phyloP scores from a whole-genome alignment of 208 protist genomes.

The Leishmania amazonensis region DNA sequence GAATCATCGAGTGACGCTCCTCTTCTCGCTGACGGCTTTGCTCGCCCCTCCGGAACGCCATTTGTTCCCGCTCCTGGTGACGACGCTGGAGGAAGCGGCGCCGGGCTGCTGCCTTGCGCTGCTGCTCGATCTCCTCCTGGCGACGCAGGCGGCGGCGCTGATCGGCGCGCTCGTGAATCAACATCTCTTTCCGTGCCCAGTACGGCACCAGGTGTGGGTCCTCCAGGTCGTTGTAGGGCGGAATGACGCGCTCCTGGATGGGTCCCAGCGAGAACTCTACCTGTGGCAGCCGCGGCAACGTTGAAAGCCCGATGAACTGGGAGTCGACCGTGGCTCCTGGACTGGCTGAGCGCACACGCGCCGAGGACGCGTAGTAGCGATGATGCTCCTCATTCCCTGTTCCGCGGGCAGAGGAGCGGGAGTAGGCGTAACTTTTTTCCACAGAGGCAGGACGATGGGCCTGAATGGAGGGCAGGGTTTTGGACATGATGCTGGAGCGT shows the following conservation, averaged over 20 bases:
- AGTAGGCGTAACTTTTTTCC: constrained; percentile 28
- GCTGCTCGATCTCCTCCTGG: constrained; percentile 46
- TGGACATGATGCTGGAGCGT: constrained; percentile 36
- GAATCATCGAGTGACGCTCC: constrained; percentile 1
- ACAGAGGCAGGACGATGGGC: constrained; percentile 9
- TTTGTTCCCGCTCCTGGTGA: constrained; percentile 58
- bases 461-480: constrained; percentile 45
- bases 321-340: constrained; percentile 7
- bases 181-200: constrained; percentile 72
- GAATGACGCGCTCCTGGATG: constrained; percentile 62
- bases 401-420: constrained; percentile 4
- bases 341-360: constrained; percentile 5
- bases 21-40: constrained; percentile 35
- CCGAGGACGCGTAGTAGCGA: constrained; percentile 19
- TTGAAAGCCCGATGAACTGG: constrained; percentile 7
- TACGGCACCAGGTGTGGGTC: constrained; percentile 78
- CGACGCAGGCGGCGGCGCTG: constrained; percentile 51
- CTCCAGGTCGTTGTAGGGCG: constrained; percentile 85
- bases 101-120: constrained; percentile 36
- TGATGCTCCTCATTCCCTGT: constrained; percentile 4
- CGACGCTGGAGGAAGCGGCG: constrained; percentile 69
- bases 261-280: constrained; percentile 80
- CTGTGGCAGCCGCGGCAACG: constrained; percentile 41
- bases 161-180: constrained; percentile 49
- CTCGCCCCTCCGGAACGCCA: constrained; percentile 49